Percentiles rank a stretch among this genome's conserved stretches.
Conservation (phyloP, 1,284 basidiomycete genomes). For the Lignosus rhinocerotis region DNA sequence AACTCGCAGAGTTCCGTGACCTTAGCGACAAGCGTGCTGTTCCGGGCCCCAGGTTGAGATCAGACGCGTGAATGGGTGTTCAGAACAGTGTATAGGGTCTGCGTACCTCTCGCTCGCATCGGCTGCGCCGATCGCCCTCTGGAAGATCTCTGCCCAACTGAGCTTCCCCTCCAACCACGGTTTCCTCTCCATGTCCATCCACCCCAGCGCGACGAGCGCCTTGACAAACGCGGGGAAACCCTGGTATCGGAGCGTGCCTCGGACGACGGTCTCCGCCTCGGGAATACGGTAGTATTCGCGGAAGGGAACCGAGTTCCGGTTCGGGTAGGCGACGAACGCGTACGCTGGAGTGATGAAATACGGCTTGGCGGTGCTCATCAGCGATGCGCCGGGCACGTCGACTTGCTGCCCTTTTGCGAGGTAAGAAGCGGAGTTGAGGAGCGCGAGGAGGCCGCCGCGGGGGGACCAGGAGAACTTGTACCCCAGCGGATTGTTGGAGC, state of each 20-base stretch:
- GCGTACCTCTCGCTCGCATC: constrained; percentile 71
- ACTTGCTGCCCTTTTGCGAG: constrained; percentile 66
- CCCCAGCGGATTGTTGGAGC: constrained; percentile 92
- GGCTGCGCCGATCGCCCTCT: constrained; percentile 76
- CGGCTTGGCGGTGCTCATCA: constrained; percentile 89
- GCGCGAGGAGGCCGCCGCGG: constrained; percentile 92
- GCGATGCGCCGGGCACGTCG: constrained; percentile 66
- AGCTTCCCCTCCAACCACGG: constrained; percentile 77
- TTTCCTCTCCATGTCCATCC: constrained; percentile 78
- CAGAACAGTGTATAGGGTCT: no score
- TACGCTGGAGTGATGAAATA: constrained; percentile 97
- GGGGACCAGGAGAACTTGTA: constrained; percentile 99
- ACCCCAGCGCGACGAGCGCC: constrained; percentile 87
- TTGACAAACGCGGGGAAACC: constrained; percentile 98
- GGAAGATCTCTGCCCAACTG: constrained; percentile 83
- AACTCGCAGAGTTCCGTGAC: constrained; percentile 74
- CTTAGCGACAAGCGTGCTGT: constrained; percentile 65
- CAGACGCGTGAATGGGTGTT: no score
- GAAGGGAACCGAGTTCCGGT: constrained; percentile 94
- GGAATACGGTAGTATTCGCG: constrained; percentile 87
- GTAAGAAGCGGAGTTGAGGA: constrained; percentile 92
- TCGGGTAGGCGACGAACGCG: constrained; percentile 97
- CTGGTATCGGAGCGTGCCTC: constrained; percentile 95
- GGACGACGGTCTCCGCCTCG: constrained; percentile 90
- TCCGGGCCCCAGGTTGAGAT: no score